phyloP scores from a whole-genome alignment of 805 yeast genomes.

The Candida khao-thaluensis region DNA sequence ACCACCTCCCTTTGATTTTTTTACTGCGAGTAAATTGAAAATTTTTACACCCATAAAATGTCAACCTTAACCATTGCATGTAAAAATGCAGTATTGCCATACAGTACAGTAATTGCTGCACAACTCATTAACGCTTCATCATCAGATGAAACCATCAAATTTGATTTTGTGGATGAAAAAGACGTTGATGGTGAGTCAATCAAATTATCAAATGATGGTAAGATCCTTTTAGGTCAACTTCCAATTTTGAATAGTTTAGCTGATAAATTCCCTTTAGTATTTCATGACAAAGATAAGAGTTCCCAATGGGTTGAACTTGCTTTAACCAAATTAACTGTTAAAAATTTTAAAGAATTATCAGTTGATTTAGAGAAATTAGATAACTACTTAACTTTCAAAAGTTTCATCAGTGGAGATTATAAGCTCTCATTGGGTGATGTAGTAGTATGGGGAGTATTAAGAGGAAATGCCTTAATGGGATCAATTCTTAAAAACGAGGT shows the following conservation, averaged over 20 bases:
- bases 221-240: slow-evolving; percentile 39
- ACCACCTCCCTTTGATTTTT: too few relatives aligned
- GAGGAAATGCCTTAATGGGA: slow-evolving; percentile 92
- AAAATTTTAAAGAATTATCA: slow-evolving; percentile 85
- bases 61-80: slow-evolving; percentile 68
- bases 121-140: slow-evolving; percentile 56
- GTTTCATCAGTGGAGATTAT: slow-evolving; percentile 66
- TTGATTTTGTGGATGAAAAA: slow-evolving; percentile 74
- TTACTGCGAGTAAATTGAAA: too few relatives aligned
- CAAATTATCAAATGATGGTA: slow-evolving; percentile 45
- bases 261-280: slow-evolving; percentile 48
- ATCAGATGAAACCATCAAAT: slow-evolving; percentile 48
- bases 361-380: slow-evolving; percentile 78
- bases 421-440: slow-evolving; percentile 74
- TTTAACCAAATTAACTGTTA: slow-evolving; percentile 63
- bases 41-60: slow-evolving; percentile 21
- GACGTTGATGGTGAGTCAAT: slow-evolving; percentile 43
- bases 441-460: slow-evolving; percentile 88
- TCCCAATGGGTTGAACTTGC: slow-evolving; percentile 69
- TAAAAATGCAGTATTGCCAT: slow-evolving; percentile 82
- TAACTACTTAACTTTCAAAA: slow-evolving; percentile 77
- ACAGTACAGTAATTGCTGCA: slow-evolving; percentile 75
- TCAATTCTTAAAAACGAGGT: slow-evolving; percentile 83
- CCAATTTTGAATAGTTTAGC: slow-evolving; percentile 52
- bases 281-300: slow-evolving; percentile 38